Evolutionary conservation across 208 protist genomes (phyloP).

Genomic region (Acanthamoeba lenticulata): DNA sequence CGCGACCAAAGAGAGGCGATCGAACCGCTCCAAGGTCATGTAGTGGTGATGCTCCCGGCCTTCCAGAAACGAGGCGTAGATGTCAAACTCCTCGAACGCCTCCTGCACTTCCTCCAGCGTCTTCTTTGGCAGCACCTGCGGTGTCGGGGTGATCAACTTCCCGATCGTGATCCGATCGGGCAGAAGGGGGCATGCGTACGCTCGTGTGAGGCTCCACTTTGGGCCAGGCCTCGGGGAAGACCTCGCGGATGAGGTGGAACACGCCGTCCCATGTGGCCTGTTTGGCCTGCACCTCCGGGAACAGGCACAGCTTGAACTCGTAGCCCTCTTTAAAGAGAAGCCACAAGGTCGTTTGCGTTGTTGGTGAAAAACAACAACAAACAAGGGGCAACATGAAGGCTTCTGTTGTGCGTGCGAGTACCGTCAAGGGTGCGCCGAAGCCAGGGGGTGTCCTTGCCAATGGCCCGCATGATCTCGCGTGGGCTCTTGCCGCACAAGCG

Average conservation of each 20-base stretch:
- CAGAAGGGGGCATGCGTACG: neutral
- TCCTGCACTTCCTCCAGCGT: conserved; percentile 35
- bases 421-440: neutral
- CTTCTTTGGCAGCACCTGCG: neutral
- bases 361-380: neutral
- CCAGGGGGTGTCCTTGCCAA: conserved; percentile 50
- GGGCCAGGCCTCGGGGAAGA: conserved; percentile 26
- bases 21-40: neutral
- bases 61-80: neutral
- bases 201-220: neutral
- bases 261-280: conserved; percentile 35
- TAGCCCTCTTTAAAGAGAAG: neutral
- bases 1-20: neutral
- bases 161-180: neutral
- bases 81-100: neutral
- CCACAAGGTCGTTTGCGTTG: too few species aligned
- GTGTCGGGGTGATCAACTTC: neutral
- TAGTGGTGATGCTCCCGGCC: neutral
- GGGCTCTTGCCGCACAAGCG: conserved; percentile 11
- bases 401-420: neutral
- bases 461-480: conserved; percentile 8
- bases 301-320: conserved; percentile 15
- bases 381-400: neutral
- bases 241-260: neutral
- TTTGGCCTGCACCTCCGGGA: conserved; percentile 17